Evolutionary conservation across 257 asterid species (phyloP).

Genomic region (Coffea canephora): DNA sequence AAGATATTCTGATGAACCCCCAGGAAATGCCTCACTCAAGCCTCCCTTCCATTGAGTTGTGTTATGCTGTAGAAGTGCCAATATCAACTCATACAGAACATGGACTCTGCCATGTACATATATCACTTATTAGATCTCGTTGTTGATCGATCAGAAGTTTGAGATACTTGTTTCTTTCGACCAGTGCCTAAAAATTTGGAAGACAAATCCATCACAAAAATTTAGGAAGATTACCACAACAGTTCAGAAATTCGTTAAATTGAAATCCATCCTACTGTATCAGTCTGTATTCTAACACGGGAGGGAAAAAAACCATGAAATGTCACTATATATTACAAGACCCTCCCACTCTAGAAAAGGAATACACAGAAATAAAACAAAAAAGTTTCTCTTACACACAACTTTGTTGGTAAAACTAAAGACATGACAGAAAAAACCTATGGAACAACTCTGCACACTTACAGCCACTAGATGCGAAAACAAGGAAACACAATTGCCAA

Average conservation of each 20-base stretch:
- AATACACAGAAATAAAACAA: background rate
- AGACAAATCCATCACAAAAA: conserved; percentile 9
- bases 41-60: background rate
- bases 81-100: conserved; percentile 44
- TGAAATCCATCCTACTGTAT: background rate
- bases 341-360: background rate
- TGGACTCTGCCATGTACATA: conserved; percentile 89
- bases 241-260: background rate
- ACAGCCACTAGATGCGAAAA: background rate
- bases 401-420: background rate
- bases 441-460: background rate
- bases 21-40: background rate
- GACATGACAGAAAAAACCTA: background rate
- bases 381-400: background rate
- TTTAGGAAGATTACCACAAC: background rate
- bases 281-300: background rate
- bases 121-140: conserved; percentile 62
- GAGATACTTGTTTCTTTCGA: conserved; percentile 55
- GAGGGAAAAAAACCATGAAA: background rate
- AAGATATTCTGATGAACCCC: background rate
- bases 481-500: background rate
- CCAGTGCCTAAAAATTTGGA: conserved; percentile 50
- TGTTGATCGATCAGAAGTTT: conserved; percentile 73
- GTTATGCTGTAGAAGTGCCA: background rate
- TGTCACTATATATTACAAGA: background rate